Evolutionary conservation across 495 filamentous ascomycete species (phyloP), one percentile per base, ranked within the genome.

Genomic region (Niebla homalea): DNA sequence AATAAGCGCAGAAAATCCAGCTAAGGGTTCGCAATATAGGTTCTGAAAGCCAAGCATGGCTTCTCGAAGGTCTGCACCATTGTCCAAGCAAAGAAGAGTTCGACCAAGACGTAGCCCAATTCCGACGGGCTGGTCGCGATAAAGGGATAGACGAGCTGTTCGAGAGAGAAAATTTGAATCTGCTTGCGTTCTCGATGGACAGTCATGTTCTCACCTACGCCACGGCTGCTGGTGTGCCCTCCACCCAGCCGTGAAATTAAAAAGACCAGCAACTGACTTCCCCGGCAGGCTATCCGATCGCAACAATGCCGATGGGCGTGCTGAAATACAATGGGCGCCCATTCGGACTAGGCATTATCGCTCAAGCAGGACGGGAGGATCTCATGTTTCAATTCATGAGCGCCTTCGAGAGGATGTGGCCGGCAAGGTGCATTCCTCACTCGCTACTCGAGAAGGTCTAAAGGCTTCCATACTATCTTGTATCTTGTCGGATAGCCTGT

Each of bases 121-220:
- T 46, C 12, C 54, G 51, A 44, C 49, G 48, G 3, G 46, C 19
- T 12, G 44, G 51, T 19, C 51, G 52, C 14, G 35, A 46, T 32
- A 12, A 35, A 22, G 43, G 48, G 58, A 35, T 62, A 52, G 43
- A 55, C 18, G 25, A 44, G 40, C 4, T 53, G 53, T 57, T 68
- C 22, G 42, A 53, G 12, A 43, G 42, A 20, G 42, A 62, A 11
- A 41, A 50, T 11, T 23, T 67, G 23, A 58, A 60, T 35, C 36
- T 68, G 16, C 57, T 68, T 18, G 59, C 50, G 15, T 60, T 51
- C 12, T 63, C 64, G 0, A 57, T 54, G 5, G 66, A 69, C 48
- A 58, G 56, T 38, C 42, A 55, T 10, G 43, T 68, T 1, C 62
- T 60, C 50, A 48, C 57, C 21, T 56, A 61, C 46, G 63, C 66